Evolutionary conservation across 2,329 filamentous ascomycete species (phyloP), one percentile per base, ranked within the genome.

Genomic region (Alternaria arbusti): DNA sequence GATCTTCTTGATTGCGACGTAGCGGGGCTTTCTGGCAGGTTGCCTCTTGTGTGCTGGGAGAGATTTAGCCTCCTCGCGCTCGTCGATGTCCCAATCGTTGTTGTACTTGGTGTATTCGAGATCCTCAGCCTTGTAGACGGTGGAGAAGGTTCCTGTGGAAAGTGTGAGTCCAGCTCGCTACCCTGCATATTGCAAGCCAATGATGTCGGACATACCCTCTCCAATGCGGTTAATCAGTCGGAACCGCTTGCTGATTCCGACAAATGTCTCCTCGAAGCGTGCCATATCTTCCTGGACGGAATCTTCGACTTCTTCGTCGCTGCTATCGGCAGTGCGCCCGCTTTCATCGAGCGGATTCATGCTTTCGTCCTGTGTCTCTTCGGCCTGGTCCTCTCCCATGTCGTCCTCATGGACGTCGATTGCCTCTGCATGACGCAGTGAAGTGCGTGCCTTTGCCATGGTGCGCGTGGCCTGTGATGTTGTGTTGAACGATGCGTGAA

Each of bases 1-100:
- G 72, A 99, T 99, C 84, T 99, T 99, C 84, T 99, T 99, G 81
- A 99, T 92, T 20, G 96, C 96, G 66, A 99, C 96, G 75, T 91
- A 98, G 77, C 91, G 92, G 23, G 91, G 85, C 52, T 70, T 69
- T 79, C 81, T 76, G 45, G 83, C 83, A 51, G 74, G 80, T 72
- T 81, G 84, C 70, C 79, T 85, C 76, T 91, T 32, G 11, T 88
- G 77, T 1, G 89, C 88, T n/a, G 89, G 91, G n/a, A 89, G 87
- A 88, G 90, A 94, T 73, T 88, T 87, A n/a, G 84, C 80, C 51
- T 86, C 84, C 59, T 89, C 86, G 45, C 90, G 88, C 68, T 86
- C 89, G 49, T 87, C 86, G 43, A 91, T 79, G 75, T 98, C 94
- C 94, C 95, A 98, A 68, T 90, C 87, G 77, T 97, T 97, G 67